phyloP scores from a whole-genome alignment of 169 alveolate species.

The Cryptosporidium bovis region DNA sequence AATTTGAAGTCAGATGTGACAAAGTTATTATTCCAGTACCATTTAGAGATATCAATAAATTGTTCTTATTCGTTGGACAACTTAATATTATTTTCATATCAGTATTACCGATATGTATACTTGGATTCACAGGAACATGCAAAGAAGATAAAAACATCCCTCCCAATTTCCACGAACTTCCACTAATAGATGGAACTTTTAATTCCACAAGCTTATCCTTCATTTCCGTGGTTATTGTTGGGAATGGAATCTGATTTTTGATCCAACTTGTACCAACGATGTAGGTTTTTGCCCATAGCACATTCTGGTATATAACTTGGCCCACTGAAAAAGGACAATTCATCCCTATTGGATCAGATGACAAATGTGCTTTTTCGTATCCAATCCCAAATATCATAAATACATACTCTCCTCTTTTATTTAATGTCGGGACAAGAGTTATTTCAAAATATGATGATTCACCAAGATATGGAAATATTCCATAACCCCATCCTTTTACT shows the following conservation, averaged over 20 bases:
- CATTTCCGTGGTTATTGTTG: neutral
- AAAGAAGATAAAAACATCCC: slow-evolving; percentile 68
- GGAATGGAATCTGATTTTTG: slow-evolving; percentile 62
- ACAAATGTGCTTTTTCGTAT: slow-evolving; percentile 46
- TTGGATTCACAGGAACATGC: slow-evolving; percentile 45
- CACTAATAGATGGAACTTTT: slow-evolving; percentile 12
- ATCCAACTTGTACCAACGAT: slow-evolving; percentile 58
- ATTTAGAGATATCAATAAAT: slow-evolving; percentile 34
- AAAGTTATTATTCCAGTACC: slow-evolving; percentile 29
- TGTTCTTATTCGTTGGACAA: slow-evolving; percentile 24
- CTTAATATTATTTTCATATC: slow-evolving; percentile 41
- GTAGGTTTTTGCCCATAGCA: slow-evolving; percentile 48
- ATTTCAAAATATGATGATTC: slow-evolving; percentile 66
- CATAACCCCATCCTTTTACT: slow-evolving; percentile 68
- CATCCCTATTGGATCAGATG: slow-evolving; percentile 56
- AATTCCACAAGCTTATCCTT: slow-evolving; percentile 17
- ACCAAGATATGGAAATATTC: slow-evolving; percentile 64
- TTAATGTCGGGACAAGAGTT: slow-evolving; percentile 59
- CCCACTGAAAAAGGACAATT: slow-evolving; percentile 66
- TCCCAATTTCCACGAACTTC: slow-evolving; percentile 63
- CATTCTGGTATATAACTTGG: slow-evolving; percentile 37
- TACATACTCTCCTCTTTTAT: slow-evolving; percentile 22
- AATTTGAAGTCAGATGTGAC: slow-evolving; percentile 16
- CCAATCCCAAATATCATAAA: slow-evolving; percentile 60
- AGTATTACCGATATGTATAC: slow-evolving; percentile 32